Base-by-base conservation (phyloP, 2,329 filamentous ascomycete species). In the Hypoxylon sp. region DNA sequence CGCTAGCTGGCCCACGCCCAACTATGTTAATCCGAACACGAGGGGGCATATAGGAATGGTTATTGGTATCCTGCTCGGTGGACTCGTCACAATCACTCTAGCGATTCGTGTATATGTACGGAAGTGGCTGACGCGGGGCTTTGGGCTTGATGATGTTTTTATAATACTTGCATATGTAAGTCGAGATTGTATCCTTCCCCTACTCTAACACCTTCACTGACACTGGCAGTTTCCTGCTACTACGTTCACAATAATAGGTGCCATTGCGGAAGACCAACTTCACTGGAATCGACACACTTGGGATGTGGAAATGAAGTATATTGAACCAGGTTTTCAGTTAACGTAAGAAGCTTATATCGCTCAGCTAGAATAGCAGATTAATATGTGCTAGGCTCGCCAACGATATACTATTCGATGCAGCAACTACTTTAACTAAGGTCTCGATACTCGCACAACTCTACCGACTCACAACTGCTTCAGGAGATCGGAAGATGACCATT, bases 361-460 rank as follows among this genome's bases (percentile, higher is more conserved):
- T 21, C 21, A 17, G 21, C 34, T 10, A 14, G 21, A 43, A 23
- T 49, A 19, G 43, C 25, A 46, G 21, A 34, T 61, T 52, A 61
- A 50, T 11, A 14, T n/a, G 21, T 58, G 4, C 13, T 32, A 73
- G 78, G n/a, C 67, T 82, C 28, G 74, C 77, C 38, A 75, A 75
- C 19, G 68, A 78, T 45, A 70, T 82, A 9, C 66, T 81, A 6
- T 83, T 82, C 66, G 78, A 79, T 51, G 49, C 79, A 11, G 74
- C 80, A 1, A 80, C 81, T 1, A 78, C 70, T 41, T 68, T 82
- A 36, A 82, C 78, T 2, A 83, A 82, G 63, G 65, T 82, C 9
- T 82, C 81, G 1, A 82, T 82, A 74, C 76, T 82, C 7, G 75
- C 76, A 10, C 75, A 81, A 43, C 74, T 81, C 28, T 78, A 81